These are phyloP conservation scores for Globisporangium nunn DNA, from an alignment of 352 stramenopile genomes.

Conservation along the genomic window DNA sequence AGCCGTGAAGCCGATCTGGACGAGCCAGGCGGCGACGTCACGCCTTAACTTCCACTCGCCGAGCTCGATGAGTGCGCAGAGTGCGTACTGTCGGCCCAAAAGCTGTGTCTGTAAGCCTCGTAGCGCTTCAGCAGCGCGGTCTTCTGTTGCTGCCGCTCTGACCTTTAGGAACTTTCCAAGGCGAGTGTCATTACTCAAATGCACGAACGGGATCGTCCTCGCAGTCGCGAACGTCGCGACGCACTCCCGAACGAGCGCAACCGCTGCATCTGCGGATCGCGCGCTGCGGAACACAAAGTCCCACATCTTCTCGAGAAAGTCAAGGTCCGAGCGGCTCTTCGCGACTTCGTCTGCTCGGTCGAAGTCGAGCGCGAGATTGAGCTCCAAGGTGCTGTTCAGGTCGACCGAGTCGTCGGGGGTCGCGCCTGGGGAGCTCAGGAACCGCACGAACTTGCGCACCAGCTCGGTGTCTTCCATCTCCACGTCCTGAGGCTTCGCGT, in stretches of 20 bases:
- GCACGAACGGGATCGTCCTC: conserved; percentile 10
- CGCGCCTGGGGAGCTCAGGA: conserved; percentile 6
- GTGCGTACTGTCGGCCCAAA: conserved; percentile 3
- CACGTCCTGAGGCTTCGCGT: neutral
- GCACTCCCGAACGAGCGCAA: conserved; percentile 8
- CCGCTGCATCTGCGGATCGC: neutral
- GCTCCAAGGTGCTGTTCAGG: conserved; percentile 12
- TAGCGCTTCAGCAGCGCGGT: neutral
- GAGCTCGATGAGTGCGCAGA: conserved; percentile 9
- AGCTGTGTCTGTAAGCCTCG: conserved; percentile 1
- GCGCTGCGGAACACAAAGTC: conserved; percentile 10
- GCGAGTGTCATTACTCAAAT: conserved; percentile 9
- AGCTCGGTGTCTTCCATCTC: neutral
- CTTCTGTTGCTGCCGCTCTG: neutral
- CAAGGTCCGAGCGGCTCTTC: conserved; percentile 7
- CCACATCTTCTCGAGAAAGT: conserved; percentile 16
- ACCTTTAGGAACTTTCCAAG: conserved; percentile 10
- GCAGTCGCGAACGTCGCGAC: conserved; percentile 2
- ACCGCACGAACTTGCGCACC: conserved; percentile 1
- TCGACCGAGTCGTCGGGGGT: conserved; percentile 3
- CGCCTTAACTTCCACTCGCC: conserved; percentile 15
- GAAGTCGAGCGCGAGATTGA: conserved; percentile 9
- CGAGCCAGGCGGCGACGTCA: conserved; percentile 11
- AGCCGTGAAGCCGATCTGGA: conserved; percentile 13
- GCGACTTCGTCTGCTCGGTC: conserved; percentile 1